Percentiles rank a stretch among this genome's conserved stretches.
Conservation (phyloP, 129 eudicot species). For the Helichrysum umbraculigerum region DNA sequence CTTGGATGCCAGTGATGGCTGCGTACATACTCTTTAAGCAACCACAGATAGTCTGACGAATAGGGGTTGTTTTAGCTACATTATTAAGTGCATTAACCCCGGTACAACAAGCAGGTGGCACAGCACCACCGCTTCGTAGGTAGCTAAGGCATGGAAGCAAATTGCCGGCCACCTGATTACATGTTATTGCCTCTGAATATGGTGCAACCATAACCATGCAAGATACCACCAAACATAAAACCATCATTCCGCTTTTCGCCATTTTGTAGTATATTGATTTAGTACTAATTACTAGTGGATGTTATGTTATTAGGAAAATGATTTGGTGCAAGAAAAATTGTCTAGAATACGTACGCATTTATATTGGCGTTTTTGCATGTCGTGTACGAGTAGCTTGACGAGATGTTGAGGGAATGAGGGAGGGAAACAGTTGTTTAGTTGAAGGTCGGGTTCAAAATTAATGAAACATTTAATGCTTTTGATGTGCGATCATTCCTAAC, state of each 20-base stretch:
- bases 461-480: no score
- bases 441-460: no score
- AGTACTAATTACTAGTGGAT: no score
- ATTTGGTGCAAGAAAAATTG: neutral
- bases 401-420: no score
- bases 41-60: conserved; percentile 28
- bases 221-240: conserved; percentile 10
- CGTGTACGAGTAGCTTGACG: no score
- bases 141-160: conserved; percentile 33
- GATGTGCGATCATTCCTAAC: no score
- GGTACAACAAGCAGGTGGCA: conserved; percentile 21
- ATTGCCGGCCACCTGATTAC: conserved; percentile 19
- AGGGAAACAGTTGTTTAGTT: no score
- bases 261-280: no score
- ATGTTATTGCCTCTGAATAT: conserved; percentile 31
- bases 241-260: conserved; percentile 2
- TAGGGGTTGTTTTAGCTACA: conserved; percentile 27
- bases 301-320: no score
- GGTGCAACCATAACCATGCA: conserved; percentile 21
- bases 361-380: no score
- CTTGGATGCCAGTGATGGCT: neutral
- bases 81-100: conserved; percentile 30
- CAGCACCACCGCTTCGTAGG: conserved; percentile 10
- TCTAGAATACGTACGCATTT: no score
- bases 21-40: conserved; percentile 34